Conservation (phyloP, 768 basidiomycete species). For the Clavulina sp. region DNA sequence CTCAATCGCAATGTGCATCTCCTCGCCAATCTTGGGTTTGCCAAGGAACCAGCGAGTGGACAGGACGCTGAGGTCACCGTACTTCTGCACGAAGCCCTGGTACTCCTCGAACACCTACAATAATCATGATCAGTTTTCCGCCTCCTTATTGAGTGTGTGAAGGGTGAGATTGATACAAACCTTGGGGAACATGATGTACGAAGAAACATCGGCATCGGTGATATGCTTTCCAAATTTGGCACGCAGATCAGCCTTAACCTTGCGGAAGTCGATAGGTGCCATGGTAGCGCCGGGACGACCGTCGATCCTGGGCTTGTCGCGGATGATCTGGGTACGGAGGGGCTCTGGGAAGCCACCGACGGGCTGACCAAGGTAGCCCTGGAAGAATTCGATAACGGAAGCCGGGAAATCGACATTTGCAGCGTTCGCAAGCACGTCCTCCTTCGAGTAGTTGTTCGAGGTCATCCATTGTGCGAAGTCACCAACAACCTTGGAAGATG, state of each 20-base stretch:
- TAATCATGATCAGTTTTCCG: not conserved
- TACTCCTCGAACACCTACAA: slow-evolving; percentile 97
- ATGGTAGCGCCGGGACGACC: slow-evolving; percentile 81
- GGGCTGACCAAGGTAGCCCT: slow-evolving; percentile 95
- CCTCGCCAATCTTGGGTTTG: slow-evolving; percentile 80
- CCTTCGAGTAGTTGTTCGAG: slow-evolving; percentile 73
- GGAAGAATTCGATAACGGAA: slow-evolving; percentile 96
- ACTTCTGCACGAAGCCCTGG: slow-evolving; percentile 86
- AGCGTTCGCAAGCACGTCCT: slow-evolving; percentile 73
- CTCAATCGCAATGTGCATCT: slow-evolving; percentile 93
- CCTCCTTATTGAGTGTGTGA: not conserved
- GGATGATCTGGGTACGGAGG: slow-evolving; percentile 75
- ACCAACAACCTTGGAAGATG: slow-evolving; percentile 96
- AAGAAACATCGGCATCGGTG: slow-evolving; percentile 80
- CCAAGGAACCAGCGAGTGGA: slow-evolving; percentile 96
- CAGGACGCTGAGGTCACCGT: slow-evolving; percentile 83
- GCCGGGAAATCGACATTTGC: slow-evolving; percentile 93
- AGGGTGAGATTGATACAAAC: slow-evolving; percentile 22
- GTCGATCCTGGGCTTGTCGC: slow-evolving; percentile 86
- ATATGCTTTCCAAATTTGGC: slow-evolving; percentile 94
- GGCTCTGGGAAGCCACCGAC: slow-evolving; percentile 99
- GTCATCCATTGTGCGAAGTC: slow-evolving; percentile 99
- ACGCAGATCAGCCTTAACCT: slow-evolving; percentile 81
- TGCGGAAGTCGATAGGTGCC: slow-evolving; percentile 84
- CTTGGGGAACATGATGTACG: slow-evolving; percentile 98